A percentile compares a stretch with the other conserved stretches of the same genome.
These are phyloP conservation scores for Cryptosporidium tyzzeri DNA, from an alignment of 169 alveolate species.

Conservation along the genomic window DNA sequence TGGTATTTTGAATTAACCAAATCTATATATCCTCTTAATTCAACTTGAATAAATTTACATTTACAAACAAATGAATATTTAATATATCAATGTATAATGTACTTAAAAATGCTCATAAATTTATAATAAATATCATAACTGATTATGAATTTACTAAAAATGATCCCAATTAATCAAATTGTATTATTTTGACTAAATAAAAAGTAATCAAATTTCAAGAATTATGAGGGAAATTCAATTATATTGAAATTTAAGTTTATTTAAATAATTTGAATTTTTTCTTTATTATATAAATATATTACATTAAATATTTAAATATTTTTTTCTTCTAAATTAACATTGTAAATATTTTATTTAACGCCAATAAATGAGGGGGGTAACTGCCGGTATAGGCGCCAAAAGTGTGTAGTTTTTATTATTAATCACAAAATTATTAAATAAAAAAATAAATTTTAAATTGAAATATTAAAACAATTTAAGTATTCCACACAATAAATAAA, in stretches of 20 bases:
- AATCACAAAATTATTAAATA: no score
- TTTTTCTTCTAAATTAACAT: background rate
- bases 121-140: no score
- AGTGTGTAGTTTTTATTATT: background rate
- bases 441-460: no score
- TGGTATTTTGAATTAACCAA: background rate
- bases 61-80: background rate
- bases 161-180: background rate
- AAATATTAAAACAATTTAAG: no score
- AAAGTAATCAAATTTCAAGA: no score
- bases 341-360: background rate
- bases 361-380: slow-evolving; percentile 5
- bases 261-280: no score
- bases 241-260: no score
- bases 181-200: background rate
- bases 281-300: background rate
- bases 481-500: background rate
- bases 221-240: background rate
- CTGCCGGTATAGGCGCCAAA: slow-evolving; percentile 27
- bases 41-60: background rate
- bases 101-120: background rate
- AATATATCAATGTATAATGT: background rate
- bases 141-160: no score
- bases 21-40: background rate
- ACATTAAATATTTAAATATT: background rate